phyloP scores from a whole-genome alignment of 805 yeast species.

The Metschnikowia bowlesiae region DNA sequence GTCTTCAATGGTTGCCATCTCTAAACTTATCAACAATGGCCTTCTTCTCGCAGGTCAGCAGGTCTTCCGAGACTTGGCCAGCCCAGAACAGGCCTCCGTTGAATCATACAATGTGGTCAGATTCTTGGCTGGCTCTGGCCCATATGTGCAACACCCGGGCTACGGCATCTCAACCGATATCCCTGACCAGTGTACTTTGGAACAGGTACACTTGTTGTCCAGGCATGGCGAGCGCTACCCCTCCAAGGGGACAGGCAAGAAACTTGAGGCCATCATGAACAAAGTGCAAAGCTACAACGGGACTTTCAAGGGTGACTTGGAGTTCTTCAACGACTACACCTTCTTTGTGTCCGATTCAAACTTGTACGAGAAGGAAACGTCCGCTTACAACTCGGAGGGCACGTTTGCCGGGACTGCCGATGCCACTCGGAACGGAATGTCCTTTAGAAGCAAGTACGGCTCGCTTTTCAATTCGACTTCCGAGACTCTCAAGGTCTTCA shows the following conservation, averaged over 20 bases:
- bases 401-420: conserved; percentile 52
- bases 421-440: conserved; percentile 46
- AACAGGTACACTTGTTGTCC: conserved; percentile 66
- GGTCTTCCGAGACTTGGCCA: conserved; percentile 29
- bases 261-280: conserved; percentile 22
- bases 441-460: conserved; percentile 46
- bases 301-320: conserved; percentile 45
- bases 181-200: conserved; percentile 51
- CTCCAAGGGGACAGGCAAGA: conserved; percentile 26
- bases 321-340: conserved; percentile 52
- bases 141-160: conserved; percentile 49
- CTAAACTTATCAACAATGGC: conserved; percentile 26
- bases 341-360: conserved; percentile 39
- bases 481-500: conserved; percentile 45
- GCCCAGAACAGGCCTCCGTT: conserved; percentile 37
- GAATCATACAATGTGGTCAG: conserved; percentile 47
- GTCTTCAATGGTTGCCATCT: conserved; percentile 10
- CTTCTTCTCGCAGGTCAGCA: conserved; percentile 25
- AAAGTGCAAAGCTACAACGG: conserved; percentile 25
- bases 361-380: conserved; percentile 48
- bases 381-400: conserved; percentile 37
- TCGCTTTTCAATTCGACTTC: conserved; percentile 35
- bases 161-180: conserved; percentile 47
- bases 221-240: conserved; percentile 81
- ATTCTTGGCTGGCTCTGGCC: conserved; percentile 54